These are phyloP conservation scores for Flaveria brownii DNA, from an alignment of 129 eudicot genomes.

Conservation along the genomic window DNA sequence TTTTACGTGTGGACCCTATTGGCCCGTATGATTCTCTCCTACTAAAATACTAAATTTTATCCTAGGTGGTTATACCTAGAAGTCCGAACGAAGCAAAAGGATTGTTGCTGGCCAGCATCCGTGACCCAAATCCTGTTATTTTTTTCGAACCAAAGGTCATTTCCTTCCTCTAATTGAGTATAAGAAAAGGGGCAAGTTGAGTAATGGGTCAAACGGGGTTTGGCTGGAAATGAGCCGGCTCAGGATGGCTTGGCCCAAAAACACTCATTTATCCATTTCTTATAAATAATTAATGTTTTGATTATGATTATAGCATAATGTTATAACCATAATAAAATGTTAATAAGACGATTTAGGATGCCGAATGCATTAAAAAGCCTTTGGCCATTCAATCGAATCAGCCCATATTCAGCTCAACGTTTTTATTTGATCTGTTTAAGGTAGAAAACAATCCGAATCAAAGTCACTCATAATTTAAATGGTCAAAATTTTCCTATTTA, in stretches of 20 bases:
- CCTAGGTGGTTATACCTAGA: conserved; percentile 64
- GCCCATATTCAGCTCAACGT: background rate
- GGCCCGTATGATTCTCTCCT: background rate
- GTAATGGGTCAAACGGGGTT: background rate
- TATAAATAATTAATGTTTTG: background rate
- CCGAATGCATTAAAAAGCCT: background rate
- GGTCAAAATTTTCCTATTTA: background rate
- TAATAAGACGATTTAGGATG: background rate
- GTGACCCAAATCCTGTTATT: conserved; percentile 95
- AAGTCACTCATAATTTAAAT: background rate
- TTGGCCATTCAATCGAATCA: background rate
- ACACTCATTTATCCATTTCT: too few relatives aligned
- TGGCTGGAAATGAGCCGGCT: too few relatives aligned
- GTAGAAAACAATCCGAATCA: background rate
- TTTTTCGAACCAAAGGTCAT: conserved; percentile 95
- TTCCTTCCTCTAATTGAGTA: conserved; percentile 19
- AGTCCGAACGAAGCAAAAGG: conserved; percentile 69
- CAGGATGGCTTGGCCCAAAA: too few relatives aligned
- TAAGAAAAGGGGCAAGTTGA: background rate
- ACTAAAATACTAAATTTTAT: background rate
- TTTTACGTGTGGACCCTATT: background rate
- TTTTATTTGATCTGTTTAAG: background rate
- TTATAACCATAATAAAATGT: conserved; percentile 1
- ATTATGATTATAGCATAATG: background rate
- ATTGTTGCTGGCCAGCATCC: conserved; percentile 70